Evolutionary conservation across 331 rosid genomes (phyloP).

Genomic region (Malus hybrid): DNA sequence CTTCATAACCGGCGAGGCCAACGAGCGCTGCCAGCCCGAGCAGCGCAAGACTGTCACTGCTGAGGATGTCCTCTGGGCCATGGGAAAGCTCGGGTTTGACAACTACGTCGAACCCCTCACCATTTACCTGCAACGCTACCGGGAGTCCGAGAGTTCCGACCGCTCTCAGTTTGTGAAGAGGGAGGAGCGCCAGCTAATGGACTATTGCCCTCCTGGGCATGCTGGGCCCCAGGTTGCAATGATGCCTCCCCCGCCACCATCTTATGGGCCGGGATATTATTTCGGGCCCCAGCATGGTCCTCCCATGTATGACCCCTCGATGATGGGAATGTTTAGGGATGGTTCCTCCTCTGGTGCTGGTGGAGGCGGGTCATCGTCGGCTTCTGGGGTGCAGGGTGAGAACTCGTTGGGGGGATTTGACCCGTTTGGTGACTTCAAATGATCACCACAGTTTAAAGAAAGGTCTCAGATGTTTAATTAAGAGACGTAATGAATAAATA

Average conservation of each 20-base stretch:
- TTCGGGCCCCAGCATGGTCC: not conserved
- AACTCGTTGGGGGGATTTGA: conserved; percentile 4
- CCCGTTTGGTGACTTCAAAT: conserved; percentile 18
- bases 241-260: not conserved
- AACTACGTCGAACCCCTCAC: conserved; percentile 25
- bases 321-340: conserved; percentile 5
- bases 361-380: not conserved
- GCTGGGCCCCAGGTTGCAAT: not conserved
- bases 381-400: not conserved
- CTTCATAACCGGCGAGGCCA: conserved; percentile 46
- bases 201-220: not conserved
- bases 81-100: conserved; percentile 44
- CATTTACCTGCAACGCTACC: conserved; percentile 21
- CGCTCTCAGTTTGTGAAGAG: not conserved
- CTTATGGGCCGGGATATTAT: conserved; percentile 11
- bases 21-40: conserved; percentile 30
- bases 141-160: conserved; percentile 13
- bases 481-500: too few species aligned
- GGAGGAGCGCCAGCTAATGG: not conserved
- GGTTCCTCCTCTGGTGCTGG: not conserved
- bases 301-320: conserved; percentile 1
- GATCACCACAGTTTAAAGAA: not conserved
- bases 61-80: conserved; percentile 41
- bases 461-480: not conserved
- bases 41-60: conserved; percentile 41